Conservation (phyloP, 768 basidiomycete genomes). For the Lentinula aciculospora region DNA sequence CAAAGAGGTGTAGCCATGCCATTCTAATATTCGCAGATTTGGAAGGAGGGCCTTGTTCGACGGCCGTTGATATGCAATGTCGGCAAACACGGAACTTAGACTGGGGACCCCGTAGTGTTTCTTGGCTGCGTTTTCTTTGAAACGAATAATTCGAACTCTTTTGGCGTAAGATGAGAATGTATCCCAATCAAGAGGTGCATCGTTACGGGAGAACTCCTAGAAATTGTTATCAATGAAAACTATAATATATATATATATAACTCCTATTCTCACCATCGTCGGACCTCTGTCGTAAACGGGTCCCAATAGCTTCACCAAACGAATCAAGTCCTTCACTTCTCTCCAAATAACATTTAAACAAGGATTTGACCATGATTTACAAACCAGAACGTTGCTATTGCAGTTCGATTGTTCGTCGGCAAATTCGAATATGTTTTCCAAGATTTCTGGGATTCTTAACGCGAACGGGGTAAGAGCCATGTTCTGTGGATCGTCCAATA, state of each 20-base stretch:
- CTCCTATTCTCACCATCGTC: neutral
- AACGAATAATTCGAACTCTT: neutral
- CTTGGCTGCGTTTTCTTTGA: neutral
- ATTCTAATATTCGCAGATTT: neutral
- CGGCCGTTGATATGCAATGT: neutral
- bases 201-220: neutral
- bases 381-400: neutral
- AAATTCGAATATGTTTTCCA: neutral
- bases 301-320: neutral
- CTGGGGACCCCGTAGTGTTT: no score
- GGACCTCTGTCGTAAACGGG: neutral
- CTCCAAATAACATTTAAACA: slow-evolving; percentile 1
- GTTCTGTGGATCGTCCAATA: neutral
- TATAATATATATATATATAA: neutral
- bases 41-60: neutral
- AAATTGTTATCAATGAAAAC: neutral
- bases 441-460: neutral
- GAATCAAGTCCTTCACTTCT: neutral
- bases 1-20: neutral
- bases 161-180: neutral
- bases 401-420: neutral
- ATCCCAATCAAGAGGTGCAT: neutral
- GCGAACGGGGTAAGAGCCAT: neutral
- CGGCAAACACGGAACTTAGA: neutral
- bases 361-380: neutral